Base-by-base conservation (phyloP, 257 asterid genomes). In the Voacanga thouarsii region DNA sequence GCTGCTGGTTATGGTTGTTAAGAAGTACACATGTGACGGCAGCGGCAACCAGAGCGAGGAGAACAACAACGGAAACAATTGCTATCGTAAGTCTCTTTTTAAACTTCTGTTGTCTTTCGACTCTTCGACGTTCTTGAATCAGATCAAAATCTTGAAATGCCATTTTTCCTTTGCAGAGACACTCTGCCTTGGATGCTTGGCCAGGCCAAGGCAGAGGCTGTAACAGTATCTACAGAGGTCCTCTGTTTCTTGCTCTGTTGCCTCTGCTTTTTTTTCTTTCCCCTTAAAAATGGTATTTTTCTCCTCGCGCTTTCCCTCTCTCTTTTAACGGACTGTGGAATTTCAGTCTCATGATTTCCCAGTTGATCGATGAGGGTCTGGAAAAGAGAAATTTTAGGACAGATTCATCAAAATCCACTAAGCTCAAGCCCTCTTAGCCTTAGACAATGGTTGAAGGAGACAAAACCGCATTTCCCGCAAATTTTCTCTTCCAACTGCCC, bases 141-240 rank as follows among this genome's bases (percentile, higher is more conserved):
- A 86, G 89, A 87, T 96, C 99, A 83, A 96, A 93, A 85, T 96
- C 99, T 81, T 93, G 98, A 83, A 96, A 93, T 7, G 99, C 97
- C 99, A 92, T 93, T 16, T 53, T 49, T 12, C 2, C 14, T 45
- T 19, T 3, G 56, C 82, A 71, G 80, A 74, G 77, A 55, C 82
- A 77, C 97, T 89, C 88, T 82, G 83, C 70, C 80, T 78, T 79
- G 84, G 84, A 82, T 70, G 75, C 79, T 69, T 72, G 73, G 53
- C 53, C 23, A 75, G 87, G 86, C 96, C 96, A 90, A 92, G 97
- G 97, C 96, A 89, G 98, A 86, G 81, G 73, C 9, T 57, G 72
- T 77, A 71, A 50, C 41, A 44, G 71, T 49, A 37, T 11, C 0
- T 47, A 28, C 3, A 49, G 21, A 70, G 47, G 14, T 28, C 63